Conservation (phyloP, 805 yeast genomes). For the Candida peoriensis region DNA sequence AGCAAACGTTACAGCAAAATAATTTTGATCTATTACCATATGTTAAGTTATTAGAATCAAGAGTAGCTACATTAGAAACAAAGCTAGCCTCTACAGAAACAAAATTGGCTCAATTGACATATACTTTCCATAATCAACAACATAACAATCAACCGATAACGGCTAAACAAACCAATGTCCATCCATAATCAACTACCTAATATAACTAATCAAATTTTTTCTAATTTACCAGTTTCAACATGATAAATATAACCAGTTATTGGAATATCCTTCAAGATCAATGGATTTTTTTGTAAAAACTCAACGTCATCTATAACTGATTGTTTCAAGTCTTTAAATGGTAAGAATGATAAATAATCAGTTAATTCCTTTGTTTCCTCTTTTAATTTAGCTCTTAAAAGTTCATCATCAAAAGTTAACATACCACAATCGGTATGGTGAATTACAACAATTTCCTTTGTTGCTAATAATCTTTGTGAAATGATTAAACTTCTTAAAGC, state of each 20-base stretch:
- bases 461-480: slow-evolving; percentile 35
- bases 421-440: slow-evolving; percentile 43
- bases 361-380: slow-evolving; percentile 26
- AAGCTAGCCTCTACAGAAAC: slow-evolving; percentile 17
- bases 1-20: neutral
- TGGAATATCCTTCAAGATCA: slow-evolving; percentile 31
- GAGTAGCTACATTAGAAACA: slow-evolving; percentile 17
- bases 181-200: no score
- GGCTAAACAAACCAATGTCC: no score
- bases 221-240: slow-evolving; percentile 31
- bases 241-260: slow-evolving; percentile 35
- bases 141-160: no score
- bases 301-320: slow-evolving; percentile 34
- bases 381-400: slow-evolving; percentile 25
- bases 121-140: slow-evolving; percentile 13
- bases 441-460: slow-evolving; percentile 33
- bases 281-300: slow-evolving; percentile 25
- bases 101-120: slow-evolving; percentile 16
- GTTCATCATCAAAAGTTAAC: slow-evolving; percentile 34
- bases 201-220: no score
- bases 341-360: slow-evolving; percentile 24
- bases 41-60: slow-evolving; percentile 19
- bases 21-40: slow-evolving; percentile 14
- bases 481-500: slow-evolving; percentile 35
- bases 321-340: slow-evolving; percentile 30